Conservation (phyloP, 2,329 filamentous ascomycete species). For the Nigrospora oryzae region DNA sequence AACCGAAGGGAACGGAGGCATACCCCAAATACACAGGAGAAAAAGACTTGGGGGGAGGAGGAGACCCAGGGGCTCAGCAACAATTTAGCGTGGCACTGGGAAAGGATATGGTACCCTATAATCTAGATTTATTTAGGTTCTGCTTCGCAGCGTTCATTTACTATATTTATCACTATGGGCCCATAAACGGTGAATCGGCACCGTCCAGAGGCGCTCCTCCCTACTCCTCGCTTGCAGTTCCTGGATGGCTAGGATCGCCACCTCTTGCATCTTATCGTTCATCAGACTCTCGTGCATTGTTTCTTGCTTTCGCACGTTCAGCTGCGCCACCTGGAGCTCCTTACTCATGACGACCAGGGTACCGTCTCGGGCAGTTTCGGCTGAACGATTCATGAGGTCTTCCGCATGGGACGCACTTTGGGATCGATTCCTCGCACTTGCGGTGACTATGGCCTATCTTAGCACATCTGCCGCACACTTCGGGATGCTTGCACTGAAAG, state of each 20-base stretch:
- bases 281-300: background rate
- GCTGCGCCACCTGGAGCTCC: background rate
- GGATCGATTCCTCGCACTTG: conserved; percentile 5
- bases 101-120: too few species aligned
- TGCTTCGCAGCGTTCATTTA: too few species aligned
- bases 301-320: background rate
- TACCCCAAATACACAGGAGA: too few species aligned
- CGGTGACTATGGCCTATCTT: conserved; percentile 10
- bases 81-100: too few species aligned
- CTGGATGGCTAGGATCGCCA: background rate
- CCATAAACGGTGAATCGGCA: too few species aligned
- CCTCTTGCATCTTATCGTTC: background rate
- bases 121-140: too few species aligned
- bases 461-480: conserved; percentile 4
- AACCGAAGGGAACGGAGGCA: too few species aligned
- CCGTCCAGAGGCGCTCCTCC: too few species aligned
- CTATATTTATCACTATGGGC: too few species aligned
- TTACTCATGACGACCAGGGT: background rate
- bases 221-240: background rate
- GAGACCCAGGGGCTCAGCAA: too few species aligned
- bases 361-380: background rate
- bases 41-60: too few species aligned
- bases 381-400: conserved; percentile 17
- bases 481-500: conserved; percentile 15
- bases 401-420: conserved; percentile 10